A percentile compares a stretch with the other conserved stretches of the same genome.
Evolutionary conservation across 148 eudicot species (phyloP).

Genomic region (Camellia granthamiana): DNA sequence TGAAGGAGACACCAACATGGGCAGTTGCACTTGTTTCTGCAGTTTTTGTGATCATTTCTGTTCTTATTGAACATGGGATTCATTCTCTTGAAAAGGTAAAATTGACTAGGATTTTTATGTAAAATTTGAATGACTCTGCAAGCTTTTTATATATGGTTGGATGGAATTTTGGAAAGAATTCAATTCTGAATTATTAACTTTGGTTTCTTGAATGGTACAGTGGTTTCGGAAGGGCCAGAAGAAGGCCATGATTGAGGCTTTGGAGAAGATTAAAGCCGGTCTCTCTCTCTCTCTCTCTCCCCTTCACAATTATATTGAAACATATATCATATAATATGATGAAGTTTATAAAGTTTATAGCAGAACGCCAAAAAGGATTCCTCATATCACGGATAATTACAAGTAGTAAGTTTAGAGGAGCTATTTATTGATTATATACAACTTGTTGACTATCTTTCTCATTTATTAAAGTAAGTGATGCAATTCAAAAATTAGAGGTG

Average conservation of each 20-base stretch:
- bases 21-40: conserved; percentile 18
- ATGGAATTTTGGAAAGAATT: not conserved
- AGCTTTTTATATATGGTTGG: too few species aligned
- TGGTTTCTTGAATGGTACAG: not conserved
- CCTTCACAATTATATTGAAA: too few species aligned
- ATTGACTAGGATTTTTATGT: not conserved
- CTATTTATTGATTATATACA: too few species aligned
- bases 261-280: conserved; percentile 25
- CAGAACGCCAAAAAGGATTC: too few species aligned
- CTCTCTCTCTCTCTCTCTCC: not conserved
- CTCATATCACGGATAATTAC: too few species aligned
- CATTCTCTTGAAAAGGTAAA: conserved; percentile 17
- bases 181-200: not conserved
- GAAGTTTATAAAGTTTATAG: too few species aligned
- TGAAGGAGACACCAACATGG: conserved; percentile 24
- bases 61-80: conserved; percentile 18
- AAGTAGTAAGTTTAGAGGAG: too few species aligned
- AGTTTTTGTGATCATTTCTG: conserved; percentile 15
- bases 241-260: conserved; percentile 21
- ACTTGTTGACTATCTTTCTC: not conserved
- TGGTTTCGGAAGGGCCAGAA: conserved; percentile 19
- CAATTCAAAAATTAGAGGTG: too few species aligned
- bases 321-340: too few species aligned
- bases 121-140: not conserved
- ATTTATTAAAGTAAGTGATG: not conserved